phyloP scores from a whole-genome alignment of 805 yeast genomes.

The Teunomyces funiuensis region DNA sequence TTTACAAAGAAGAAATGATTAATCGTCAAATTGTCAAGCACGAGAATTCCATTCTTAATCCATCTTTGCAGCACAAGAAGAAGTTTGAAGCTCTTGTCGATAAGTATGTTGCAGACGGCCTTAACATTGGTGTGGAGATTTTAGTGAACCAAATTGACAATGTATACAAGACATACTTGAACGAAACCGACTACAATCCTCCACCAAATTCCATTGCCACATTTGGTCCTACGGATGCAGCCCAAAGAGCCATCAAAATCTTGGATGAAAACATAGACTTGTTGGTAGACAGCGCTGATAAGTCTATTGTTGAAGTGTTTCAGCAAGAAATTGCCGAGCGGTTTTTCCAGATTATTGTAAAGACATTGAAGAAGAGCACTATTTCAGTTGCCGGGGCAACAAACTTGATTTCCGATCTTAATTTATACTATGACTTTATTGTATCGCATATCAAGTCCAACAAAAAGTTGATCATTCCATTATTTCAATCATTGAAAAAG shows the following conservation, averaged over 20 bases:
- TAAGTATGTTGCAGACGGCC: conserved; percentile 87
- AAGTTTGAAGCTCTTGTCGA: conserved; percentile 80
- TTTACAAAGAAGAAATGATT: conserved; percentile 81
- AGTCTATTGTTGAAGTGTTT: conserved; percentile 83
- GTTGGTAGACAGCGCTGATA: conserved; percentile 80
- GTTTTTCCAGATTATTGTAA: conserved; percentile 72
- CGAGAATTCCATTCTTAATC: conserved; percentile 74
- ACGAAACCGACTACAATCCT: conserved; percentile 65
- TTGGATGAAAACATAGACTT: conserved; percentile 71
- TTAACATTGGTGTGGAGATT: conserved; percentile 89
- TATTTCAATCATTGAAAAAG: conserved; percentile 76
- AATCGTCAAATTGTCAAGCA: conserved; percentile 59
- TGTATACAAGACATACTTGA: conserved; percentile 53
- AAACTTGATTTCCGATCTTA: conserved; percentile 76
- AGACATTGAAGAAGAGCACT: conserved; percentile 67
- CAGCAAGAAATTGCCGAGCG: conserved; percentile 93
- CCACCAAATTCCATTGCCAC: conserved; percentile 17
- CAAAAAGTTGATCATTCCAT: conserved; percentile 69
- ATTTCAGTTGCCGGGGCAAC: conserved; percentile 84
- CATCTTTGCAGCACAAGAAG: conserved; percentile 76
- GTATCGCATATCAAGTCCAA: conserved; percentile 46
- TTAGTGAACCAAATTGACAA: conserved; percentile 77
- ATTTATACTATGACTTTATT: conserved; percentile 73
- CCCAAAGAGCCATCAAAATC: conserved; percentile 58
- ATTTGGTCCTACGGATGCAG: conserved; percentile 57